phyloP scores from a whole-genome alignment of 2,329 filamentous ascomycete genomes.

The Sclerotinia sclerotiorum region DNA sequence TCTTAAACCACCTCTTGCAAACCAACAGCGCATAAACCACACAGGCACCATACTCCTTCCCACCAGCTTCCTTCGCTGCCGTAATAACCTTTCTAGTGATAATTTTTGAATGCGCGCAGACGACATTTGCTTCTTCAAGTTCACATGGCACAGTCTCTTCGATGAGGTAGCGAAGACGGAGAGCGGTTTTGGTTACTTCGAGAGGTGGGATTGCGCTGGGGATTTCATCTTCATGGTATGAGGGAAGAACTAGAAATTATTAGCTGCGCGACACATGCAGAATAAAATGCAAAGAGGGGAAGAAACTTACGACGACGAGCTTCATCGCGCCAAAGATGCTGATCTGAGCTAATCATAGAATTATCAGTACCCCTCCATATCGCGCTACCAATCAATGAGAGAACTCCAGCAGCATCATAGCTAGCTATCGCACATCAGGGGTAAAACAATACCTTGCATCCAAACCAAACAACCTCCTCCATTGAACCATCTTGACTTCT shows the following conservation, averaged over 20 bases:
- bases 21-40: conserved; percentile 52
- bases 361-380: conserved; percentile 3
- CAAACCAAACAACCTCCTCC: conserved; percentile 39
- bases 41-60: conserved; percentile 70
- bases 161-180: conserved; percentile 87
- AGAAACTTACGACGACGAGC: conserved; percentile 34
- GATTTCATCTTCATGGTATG: conserved; percentile 56
- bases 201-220: conserved; percentile 69
- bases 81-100: conserved; percentile 78
- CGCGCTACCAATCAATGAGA: neutral
- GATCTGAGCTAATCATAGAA: conserved; percentile 25
- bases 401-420: neutral
- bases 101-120: conserved; percentile 77
- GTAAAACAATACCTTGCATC: conserved; percentile 33
- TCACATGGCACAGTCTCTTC: conserved; percentile 90
- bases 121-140: conserved; percentile 72
- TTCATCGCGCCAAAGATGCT: conserved; percentile 37
- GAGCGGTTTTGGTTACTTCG: conserved; percentile 84
- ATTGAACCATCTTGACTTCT: conserved; percentile 36
- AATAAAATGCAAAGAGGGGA: neutral
- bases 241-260: conserved; percentile 61
- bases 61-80: conserved; percentile 80
- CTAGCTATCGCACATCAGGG: conserved; percentile 7
- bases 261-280: neutral
- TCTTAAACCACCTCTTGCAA: conserved; percentile 68